A percentile compares a stretch with the other conserved stretches of the same genome.
These are phyloP conservation scores for Thermomyces lanuginosus DNA, from an alignment of 2,329 filamentous ascomycete species.

Conservation along the genomic window DNA sequence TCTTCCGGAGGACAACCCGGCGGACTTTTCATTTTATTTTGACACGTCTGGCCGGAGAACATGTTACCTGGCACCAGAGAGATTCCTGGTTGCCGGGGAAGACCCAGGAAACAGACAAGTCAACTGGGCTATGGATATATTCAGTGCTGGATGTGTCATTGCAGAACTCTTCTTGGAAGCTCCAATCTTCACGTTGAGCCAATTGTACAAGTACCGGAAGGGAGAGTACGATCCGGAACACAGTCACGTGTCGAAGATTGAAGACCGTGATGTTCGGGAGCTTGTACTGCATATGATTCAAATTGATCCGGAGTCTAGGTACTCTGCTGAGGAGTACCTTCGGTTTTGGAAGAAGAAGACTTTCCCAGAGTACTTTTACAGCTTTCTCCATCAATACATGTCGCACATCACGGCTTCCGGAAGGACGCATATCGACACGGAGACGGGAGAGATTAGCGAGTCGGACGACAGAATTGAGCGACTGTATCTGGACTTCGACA, in stretches of 20 bases:
- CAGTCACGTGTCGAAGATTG: constrained; percentile 67
- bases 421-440: constrained; percentile 51
- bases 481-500: constrained; percentile 89
- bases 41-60: constrained; percentile 81
- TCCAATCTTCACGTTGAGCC: constrained; percentile 92
- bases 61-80: constrained; percentile 87
- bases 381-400: constrained; percentile 95
- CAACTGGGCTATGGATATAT: constrained; percentile 96
- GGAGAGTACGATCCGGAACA: constrained; percentile 82
- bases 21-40: constrained; percentile 95
- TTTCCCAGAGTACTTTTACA: constrained; percentile 95
- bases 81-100: constrained; percentile 61
- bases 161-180: constrained; percentile 90
- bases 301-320: constrained; percentile 76
- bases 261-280: constrained; percentile 70
- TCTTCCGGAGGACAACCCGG: constrained; percentile 88
- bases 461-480: constrained; percentile 88
- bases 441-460: constrained; percentile 59
- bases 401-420: constrained; percentile 78
- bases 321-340: constrained; percentile 85
- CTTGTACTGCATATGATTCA: constrained; percentile 95
- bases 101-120: constrained; percentile 46
- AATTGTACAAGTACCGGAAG: constrained; percentile 84
- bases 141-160: constrained; percentile 91
- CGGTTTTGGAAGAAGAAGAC: constrained; percentile 83